Conservation (phyloP, 2,329 filamentous ascomycete species). For the Lasiodiplodia theobromae region DNA sequence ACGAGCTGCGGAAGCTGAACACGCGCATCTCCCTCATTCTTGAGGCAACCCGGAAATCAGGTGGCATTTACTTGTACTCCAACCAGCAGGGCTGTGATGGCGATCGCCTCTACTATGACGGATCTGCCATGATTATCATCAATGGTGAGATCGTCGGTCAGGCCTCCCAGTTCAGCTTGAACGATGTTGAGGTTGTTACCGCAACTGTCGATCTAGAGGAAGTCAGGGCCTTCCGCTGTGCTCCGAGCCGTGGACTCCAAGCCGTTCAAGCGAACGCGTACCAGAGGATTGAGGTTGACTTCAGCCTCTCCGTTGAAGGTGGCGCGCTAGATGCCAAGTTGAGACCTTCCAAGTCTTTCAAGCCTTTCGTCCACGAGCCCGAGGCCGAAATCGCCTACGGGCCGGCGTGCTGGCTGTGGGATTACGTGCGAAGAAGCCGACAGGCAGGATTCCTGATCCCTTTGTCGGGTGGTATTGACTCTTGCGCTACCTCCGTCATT, state of each 20-base stretch:
- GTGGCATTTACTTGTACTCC: conserved; percentile 69
- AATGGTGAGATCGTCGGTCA: conserved; percentile 71
- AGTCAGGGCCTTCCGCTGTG: conserved; percentile 67
- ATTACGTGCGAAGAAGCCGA: conserved; percentile 63
- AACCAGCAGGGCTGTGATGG: conserved; percentile 64
- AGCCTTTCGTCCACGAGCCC: conserved; percentile 64
- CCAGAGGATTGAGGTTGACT: conserved; percentile 52
- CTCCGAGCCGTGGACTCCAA: conserved; percentile 64
- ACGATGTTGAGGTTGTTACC: conserved; percentile 62
- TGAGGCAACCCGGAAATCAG: conserved; percentile 69
- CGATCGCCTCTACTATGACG: conserved; percentile 47
- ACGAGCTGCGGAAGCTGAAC: conserved; percentile 71
- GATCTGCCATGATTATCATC: conserved; percentile 68
- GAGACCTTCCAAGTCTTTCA: conserved; percentile 53
- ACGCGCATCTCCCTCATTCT: conserved; percentile 69
- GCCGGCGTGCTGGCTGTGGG: conserved; percentile 72
- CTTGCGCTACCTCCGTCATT: conserved; percentile 62
- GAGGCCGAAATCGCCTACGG: conserved; percentile 70
- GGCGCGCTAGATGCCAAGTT: conserved; percentile 55
- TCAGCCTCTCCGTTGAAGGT: conserved; percentile 51
- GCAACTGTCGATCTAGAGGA: conserved; percentile 70
- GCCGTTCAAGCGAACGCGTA: conserved; percentile 60
- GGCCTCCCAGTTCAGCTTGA: conserved; percentile 69
- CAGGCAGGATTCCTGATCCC: conserved; percentile 65
- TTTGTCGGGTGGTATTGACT: conserved; percentile 67